Base-by-base conservation (phyloP, 805 yeast species). In the Metschnikowia anglica region DNA sequence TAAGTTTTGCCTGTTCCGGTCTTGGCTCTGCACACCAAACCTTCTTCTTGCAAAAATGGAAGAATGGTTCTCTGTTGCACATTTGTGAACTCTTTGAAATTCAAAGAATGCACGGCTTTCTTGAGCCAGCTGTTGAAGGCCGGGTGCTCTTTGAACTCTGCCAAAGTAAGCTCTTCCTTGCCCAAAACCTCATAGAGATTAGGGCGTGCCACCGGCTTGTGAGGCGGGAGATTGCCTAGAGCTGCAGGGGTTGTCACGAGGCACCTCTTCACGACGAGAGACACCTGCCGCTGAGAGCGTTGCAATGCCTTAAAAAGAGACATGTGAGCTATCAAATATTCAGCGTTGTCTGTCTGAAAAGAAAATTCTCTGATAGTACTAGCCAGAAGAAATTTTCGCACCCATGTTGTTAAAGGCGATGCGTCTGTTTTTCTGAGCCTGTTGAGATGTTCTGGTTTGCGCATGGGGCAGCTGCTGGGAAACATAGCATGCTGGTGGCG, bases 1-100 rank as follows among this genome's bases (percentile, higher is more conserved):
- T 86, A 79, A 0, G 97, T 89, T 62, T 89, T 89, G 57, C 97
- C 97, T 2, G 97, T 89, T 61, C 97, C 97, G 3, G 97, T 89
- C 62, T 88, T 88, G 20, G 97, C 97, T 56, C 95, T 75, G 28
- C 88, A 89, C 17, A 89, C 88, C 32, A 88, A 71, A 51, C 91
- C 90, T n/a, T 74, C 68, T 29, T 70, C 68, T 12, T 68, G 56
- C 29, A 85, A 64, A 31, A 79, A 72, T 17, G 86, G 84, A 36
- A 73, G 67, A 34, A 85, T 72, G 10, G 89, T 70, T 51, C 73
- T 68, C 44, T 77, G 75, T 60, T 86, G 95, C 21, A 85, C 91
- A 3, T 81, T 77, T 1, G 93, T 85, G 52, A 86, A 70, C 10
- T 71, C 67, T 5, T 61, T 61, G 54, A 75, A 80, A 2, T 79